These are phyloP conservation scores for Aspergillus unguis DNA, from an alignment of 2,329 filamentous ascomycete genomes.

Conservation along the genomic window DNA sequence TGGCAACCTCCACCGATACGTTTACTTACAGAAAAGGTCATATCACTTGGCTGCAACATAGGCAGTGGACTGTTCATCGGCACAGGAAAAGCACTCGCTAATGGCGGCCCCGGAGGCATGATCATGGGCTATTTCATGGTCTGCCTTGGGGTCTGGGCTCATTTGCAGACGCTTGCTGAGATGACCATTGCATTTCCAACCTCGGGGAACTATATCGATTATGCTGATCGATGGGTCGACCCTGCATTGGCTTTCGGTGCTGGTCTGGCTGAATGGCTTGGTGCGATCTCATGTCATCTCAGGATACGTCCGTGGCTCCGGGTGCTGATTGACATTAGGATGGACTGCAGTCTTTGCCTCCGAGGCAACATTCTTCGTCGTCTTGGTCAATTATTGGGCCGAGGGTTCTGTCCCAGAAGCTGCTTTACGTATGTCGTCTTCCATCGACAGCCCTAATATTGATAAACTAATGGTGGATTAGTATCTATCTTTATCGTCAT, in stretches of 20 bases:
- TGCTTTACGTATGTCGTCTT: slow-evolving; percentile 4
- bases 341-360: slow-evolving; percentile 11
- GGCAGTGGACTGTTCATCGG: slow-evolving; percentile 13
- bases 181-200: slow-evolving; percentile 23
- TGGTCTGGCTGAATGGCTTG: slow-evolving; percentile 26
- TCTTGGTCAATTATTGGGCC: slow-evolving; percentile 9
- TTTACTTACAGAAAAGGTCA: background rate
- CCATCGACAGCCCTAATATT: no score
- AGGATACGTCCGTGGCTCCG: no score
- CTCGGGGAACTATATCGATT: slow-evolving; percentile 39
- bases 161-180: slow-evolving; percentile 11
- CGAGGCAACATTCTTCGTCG: slow-evolving; percentile 9
- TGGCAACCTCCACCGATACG: background rate
- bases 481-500: slow-evolving; percentile 14
- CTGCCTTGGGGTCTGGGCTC: slow-evolving; percentile 10
- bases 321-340: background rate
- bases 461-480: background rate
- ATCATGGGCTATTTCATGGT: slow-evolving; percentile 6
- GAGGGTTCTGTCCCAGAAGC: slow-evolving; percentile 1
- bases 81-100: slow-evolving; percentile 9
- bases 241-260: slow-evolving; percentile 39
- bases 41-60: slow-evolving; percentile 7
- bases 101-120: slow-evolving; percentile 10
- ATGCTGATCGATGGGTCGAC: slow-evolving; percentile 38
- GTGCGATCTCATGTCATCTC: background rate